Evolutionary conservation across 208 protist genomes (phyloP), one percentile per base, ranked within the genome.

Genomic region (Zelonia costaricensis): DNA sequence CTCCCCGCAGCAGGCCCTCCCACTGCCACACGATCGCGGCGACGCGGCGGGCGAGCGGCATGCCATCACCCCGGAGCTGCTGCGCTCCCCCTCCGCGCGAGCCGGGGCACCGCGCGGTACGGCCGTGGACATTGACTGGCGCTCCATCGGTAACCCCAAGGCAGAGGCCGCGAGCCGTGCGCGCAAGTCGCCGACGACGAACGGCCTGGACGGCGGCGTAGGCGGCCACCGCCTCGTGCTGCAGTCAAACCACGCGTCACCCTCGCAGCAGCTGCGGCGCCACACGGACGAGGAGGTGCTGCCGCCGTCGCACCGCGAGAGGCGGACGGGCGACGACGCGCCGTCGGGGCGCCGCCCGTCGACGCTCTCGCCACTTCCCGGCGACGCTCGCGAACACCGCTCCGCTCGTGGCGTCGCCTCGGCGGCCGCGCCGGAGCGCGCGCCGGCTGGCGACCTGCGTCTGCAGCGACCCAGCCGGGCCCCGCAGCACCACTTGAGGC

Each of bases 401-500:
- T 59, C 65, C 4, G 49, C 65, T 5, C 28, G 65, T 22, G 55
- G 28, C 2, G 23, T 25, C 45, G 31, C 23, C 23, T 18, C 23
- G 20, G 55, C 44, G 3, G 44, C 51, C 12, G 16, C 42, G 6
- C 25, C 49, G 10, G 56, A 64, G 49, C 48, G 10, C 23, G 30
- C 43, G n/a, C 42, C 65, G 12, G 55, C 39, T 16, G 51, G 43
- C 30, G 38, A 64, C 43, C 40, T 40, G 1, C 49, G 56, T 7
- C 42, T 61, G 25, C 65, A 72, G 27, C 65, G 65, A 28, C 65
- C 65, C 31, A 47, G 46, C 23, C 65, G 65, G 16, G 58, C 47
- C 12, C 51, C 40, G n/a, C 56, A 72, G 57, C 40, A 49, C 27
- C 55, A 65, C 27, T 39, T 72, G 58, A 72, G 61, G 43, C 65